phyloP scores from a whole-genome alignment of 306 rosid genomes.

The Ceratonia siliqua region DNA sequence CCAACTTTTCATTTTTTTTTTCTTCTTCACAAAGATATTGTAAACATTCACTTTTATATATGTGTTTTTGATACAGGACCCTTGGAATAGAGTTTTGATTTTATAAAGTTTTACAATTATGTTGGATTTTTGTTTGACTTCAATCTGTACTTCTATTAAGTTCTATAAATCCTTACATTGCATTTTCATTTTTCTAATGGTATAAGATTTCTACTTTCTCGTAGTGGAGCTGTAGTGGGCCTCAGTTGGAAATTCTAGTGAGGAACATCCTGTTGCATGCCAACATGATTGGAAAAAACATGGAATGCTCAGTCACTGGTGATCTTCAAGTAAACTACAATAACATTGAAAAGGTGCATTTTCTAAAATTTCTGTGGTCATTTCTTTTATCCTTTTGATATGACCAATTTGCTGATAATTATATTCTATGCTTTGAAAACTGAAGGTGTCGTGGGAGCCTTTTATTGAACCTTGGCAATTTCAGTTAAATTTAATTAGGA shows the following conservation, averaged over 20 bases:
- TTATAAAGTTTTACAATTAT: neutral
- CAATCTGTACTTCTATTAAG: neutral
- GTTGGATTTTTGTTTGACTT: neutral
- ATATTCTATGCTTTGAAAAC: slow-evolving; percentile 29
- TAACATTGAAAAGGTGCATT: slow-evolving; percentile 76
- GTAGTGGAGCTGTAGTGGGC: slow-evolving; percentile 88
- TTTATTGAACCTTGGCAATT: slow-evolving; percentile 94
- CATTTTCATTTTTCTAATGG: neutral
- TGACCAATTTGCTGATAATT: slow-evolving; percentile 34
- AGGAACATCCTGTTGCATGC: slow-evolving; percentile 60
- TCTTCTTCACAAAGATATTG: neutral
- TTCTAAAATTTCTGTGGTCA: neutral
- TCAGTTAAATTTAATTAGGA: slow-evolving; percentile 54
- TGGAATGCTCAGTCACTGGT: slow-evolving; percentile 57
- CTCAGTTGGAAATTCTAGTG: slow-evolving; percentile 73
- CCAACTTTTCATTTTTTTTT: neutral
- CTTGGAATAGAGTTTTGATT: neutral
- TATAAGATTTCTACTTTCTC: slow-evolving; percentile 25
- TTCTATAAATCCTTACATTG: neutral
- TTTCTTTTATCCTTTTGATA: neutral
- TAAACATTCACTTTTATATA: neutral
- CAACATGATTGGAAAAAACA: slow-evolving; percentile 45
- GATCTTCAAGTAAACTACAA: slow-evolving; percentile 76
- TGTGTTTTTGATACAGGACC: neutral
- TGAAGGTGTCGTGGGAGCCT: slow-evolving; percentile 94